Base-by-base conservation (phyloP, 2,329 filamentous ascomycete species). In the Ceratocystis huliohia region DNA sequence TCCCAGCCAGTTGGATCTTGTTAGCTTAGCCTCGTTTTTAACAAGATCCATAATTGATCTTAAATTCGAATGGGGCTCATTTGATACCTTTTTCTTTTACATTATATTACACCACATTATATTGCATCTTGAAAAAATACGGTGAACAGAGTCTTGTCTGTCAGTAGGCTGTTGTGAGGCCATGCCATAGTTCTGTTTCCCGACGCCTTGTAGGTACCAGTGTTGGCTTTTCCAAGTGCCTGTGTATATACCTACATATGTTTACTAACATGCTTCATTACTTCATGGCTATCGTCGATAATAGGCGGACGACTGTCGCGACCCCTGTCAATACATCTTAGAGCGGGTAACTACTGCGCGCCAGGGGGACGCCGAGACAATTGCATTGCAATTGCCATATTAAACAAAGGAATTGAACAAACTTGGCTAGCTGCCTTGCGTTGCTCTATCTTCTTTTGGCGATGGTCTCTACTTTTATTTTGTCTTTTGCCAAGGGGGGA, bases 311-410 rank as follows among this genome's bases (percentile, higher is more conserved):
- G 37, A 41, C 10, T 13, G 37, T 4, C 8, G 10, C 10, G 37
- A 41, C 37, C 37, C 37, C 37, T 13, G 10, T 13, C 37, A 13
- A 41, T 13, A 13, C 13, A 41, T 41, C 37, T 41, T 10, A 37
- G 53, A 59, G 28, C 53, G 53, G 56, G 56, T 59, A 59, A 20
- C 56, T 59, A 37, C 56, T 33, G 28, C 6, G 30, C 37, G 56
- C 30, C 28, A 59, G 56, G 28, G 30, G 56, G 28, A 37, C 28
- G 28, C 56, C 56, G 15, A 37, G 56, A 59, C 56, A 59, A 59
- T 59, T 59, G 56, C 20, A 59, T n/a, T 59, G 25, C 56, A 59
- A 59, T 59, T 59, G 56, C 56, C 56, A 59, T 20, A 28, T 59
- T 37, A 17, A 59, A 37, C 56, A 59, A 59, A 59, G 25, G 56